Evolutionary conservation across 331 rosid species (phyloP).

Genomic region (Quercus lobata): DNA sequence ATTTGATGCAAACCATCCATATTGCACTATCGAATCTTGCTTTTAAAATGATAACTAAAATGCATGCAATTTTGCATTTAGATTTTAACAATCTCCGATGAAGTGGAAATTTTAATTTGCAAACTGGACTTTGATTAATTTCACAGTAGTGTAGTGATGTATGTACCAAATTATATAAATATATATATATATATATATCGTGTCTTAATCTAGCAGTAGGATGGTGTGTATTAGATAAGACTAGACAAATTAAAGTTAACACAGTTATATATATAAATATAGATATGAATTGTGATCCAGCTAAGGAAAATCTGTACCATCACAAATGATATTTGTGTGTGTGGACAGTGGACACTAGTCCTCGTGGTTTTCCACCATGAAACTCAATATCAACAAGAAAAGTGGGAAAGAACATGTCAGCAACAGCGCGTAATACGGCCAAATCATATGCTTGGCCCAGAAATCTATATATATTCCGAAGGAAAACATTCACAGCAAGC

Average conservation of each 20-base stretch:
- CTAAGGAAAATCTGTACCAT: conserved; percentile 37
- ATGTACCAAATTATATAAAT: not conserved
- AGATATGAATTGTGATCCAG: conserved; percentile 33
- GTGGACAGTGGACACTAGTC: conserved; percentile 22
- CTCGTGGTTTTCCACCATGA: conserved; percentile 15
- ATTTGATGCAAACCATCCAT: too few species aligned
- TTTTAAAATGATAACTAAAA: too few species aligned
- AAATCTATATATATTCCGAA: conserved; percentile 30
- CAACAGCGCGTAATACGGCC: conserved; percentile 30
- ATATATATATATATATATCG: not conserved
- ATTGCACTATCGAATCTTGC: too few species aligned
- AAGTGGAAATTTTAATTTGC: too few species aligned
- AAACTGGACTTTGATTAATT: too few species aligned
- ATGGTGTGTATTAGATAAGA: conserved; percentile 9
- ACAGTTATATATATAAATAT: too few species aligned
- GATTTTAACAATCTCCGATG: too few species aligned
- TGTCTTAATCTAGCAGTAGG: not conserved
- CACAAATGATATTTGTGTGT: conserved; percentile 3
- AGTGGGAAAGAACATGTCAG: conserved; percentile 18
- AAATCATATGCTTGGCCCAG: conserved; percentile 38
- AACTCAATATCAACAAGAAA: conserved; percentile 23
- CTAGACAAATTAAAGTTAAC: not conserved
- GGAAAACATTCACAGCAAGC: not conserved
- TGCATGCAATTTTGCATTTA: too few species aligned
- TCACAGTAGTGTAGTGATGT: too few species aligned